phyloP scores from a whole-genome alignment of 176 grass and related monocot species.

The bread wheat (Triticum aestivum) region IWGSC_CS_RefSeq_v2.1 NC_057804.1:15133859-15134358 shows the following conservation, averaged over 20 bases:
- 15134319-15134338: constrained; percentile 19
- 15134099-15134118: constrained; percentile 40
- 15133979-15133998: neutral
- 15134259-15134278: neutral
- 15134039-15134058: constrained; percentile 37
- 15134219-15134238: neutral
- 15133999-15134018: constrained; percentile 7
- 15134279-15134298: neutral
- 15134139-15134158: constrained; percentile 34
- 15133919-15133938: constrained; percentile 34
- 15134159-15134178: constrained; percentile 28
- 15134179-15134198: constrained; percentile 17
- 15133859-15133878: neutral
- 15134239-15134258: neutral
- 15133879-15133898: neutral
- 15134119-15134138: constrained; percentile 28
- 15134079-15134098: neutral
- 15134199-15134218: constrained; percentile 10
- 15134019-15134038: neutral
- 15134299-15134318: constrained; percentile 18
- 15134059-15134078: constrained; percentile 7
- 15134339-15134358: neutral
- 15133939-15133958: constrained; percentile 26
- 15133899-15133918: neutral
- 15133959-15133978: constrained; percentile 37